Percentiles rank a stretch among this genome's conserved stretches.
phyloP scores from a whole-genome alignment of 1,284 basidiomycete genomes.

The Malassezia restricta region DNA sequence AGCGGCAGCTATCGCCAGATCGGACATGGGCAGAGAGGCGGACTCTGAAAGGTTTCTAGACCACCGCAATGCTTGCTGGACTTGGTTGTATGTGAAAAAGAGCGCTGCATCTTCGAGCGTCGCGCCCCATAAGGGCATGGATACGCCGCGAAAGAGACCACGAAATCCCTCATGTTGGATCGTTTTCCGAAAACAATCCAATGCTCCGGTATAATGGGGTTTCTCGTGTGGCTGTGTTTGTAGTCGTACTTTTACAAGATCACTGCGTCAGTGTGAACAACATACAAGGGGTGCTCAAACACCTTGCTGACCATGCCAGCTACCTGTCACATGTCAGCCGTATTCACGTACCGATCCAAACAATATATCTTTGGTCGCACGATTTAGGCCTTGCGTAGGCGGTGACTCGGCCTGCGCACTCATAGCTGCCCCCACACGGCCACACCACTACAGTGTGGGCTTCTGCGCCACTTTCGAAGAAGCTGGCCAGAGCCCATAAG shows the following conservation, averaged over 20 bases:
- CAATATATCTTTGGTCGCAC: conserved; percentile 37
- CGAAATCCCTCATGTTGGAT: conserved; percentile 32
- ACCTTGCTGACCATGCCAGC: conserved; percentile 43
- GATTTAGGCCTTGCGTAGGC: conserved; percentile 17
- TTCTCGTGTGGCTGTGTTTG: conserved; percentile 37
- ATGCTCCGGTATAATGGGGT: conserved; percentile 29
- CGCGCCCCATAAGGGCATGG: conserved; percentile 76
- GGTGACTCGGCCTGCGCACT: too few relatives aligned
- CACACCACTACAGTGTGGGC: too few relatives aligned
- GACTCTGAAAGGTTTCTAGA: conserved; percentile 21
- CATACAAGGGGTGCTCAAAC: conserved; percentile 41
- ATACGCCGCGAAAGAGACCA: conserved; percentile 54
- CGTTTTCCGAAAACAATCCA: conserved; percentile 39
- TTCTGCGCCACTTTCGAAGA: too few relatives aligned
- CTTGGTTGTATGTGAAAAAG: conserved; percentile 73
- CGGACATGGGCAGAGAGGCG: conserved; percentile 49
- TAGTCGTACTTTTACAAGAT: conserved; percentile 42
- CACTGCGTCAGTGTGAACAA: conserved; percentile 14
- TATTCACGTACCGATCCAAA: conserved; percentile 28
- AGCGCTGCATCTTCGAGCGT: conserved; percentile 78
- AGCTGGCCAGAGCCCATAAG: too few relatives aligned
- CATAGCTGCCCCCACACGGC: too few relatives aligned
- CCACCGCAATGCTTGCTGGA: conserved; percentile 57
- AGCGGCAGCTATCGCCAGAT: conserved; percentile 63
- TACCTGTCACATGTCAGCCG: neutral